Evolutionary conservation across 108 stramenopile species (phyloP).

Genomic region (Epipyxis sp.): DNA sequence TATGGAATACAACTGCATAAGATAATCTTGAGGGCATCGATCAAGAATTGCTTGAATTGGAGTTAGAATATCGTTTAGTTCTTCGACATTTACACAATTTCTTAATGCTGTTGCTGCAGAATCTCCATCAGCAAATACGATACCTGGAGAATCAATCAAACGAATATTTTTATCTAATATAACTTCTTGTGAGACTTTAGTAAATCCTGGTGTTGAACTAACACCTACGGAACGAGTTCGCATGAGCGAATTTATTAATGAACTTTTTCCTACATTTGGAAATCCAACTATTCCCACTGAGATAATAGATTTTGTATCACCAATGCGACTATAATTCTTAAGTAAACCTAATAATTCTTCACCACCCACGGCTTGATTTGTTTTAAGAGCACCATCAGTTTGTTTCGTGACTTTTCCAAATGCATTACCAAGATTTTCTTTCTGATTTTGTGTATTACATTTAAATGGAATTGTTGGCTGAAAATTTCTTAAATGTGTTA

Average conservation of each 20-base stretch:
- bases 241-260: slow-evolving; percentile 19
- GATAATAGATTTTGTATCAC: slow-evolving; percentile 57
- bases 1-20: slow-evolving; percentile 91
- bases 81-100: slow-evolving; percentile 91
- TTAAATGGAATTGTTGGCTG: slow-evolving; percentile 90
- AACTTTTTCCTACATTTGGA: slow-evolving; percentile 69
- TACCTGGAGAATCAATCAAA: slow-evolving; percentile 95
- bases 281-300: slow-evolving; percentile 67
- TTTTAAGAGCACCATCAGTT: slow-evolving; percentile 46
- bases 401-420: slow-evolving; percentile 28
- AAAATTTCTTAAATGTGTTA: slow-evolving; percentile 72
- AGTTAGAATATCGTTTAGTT: slow-evolving; percentile 82
- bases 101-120: slow-evolving; percentile 59
- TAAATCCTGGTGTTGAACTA: slow-evolving; percentile 89
- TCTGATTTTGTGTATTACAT: slow-evolving; percentile 63
- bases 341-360: slow-evolving; percentile 87
- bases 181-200: slow-evolving; percentile 52
- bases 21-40: slow-evolving; percentile 71
- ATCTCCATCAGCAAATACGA: slow-evolving; percentile 71
- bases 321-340: slow-evolving; percentile 95
- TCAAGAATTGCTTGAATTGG: slow-evolving; percentile 76
- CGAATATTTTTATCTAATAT: slow-evolving; percentile 88
- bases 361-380: slow-evolving; percentile 74
- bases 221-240: slow-evolving; percentile 71
- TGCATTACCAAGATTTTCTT: slow-evolving; percentile 48